Base-by-base conservation (phyloP, 2,329 filamentous ascomycete genomes). In the Neofusicoccum laricinum region DNA sequence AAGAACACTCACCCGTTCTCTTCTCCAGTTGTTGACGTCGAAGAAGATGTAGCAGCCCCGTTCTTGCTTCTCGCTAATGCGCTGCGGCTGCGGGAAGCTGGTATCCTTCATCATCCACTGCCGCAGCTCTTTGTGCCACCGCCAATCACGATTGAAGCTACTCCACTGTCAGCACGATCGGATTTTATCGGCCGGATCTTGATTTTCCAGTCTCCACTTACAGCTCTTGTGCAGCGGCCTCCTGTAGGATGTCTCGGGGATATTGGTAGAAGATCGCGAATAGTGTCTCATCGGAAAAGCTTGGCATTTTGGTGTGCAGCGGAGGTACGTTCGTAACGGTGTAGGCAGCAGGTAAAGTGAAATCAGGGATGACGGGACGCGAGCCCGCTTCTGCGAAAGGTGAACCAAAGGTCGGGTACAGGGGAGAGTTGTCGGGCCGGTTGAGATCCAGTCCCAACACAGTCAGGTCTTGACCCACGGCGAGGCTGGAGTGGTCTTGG, bases 211-310 rank as follows among this genome's bases (percentile, higher is more conserved):
- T 30, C 15, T n/a, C 30, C 17, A 66, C 74, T 68, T 70, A 82
- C 70, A 90, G 76, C 71, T 90, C 87, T 64, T 84, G 81, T 7
- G 87, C 87, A 5, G 87, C 87, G 50, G 88, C 78, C 71, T 90
- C 88, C 71, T 90, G 88, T 73, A 87, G 80, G 63, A 88, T 82
- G 70, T 89, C 87, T 65, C 85, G 80, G 14, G 87, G 86, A 78
- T 86, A 85, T 67, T 86, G 87, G 76, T 89, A 90, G 80, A 90
- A 90, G 66, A 90, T 88, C 71, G 86, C 87, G 72, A 90, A 88
- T 4, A 90, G 79, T 0, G 88, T 90, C 72, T 90, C 88, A 67
- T 86, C 82, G 46, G 81, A 84, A 73, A 88, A 88, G 63, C 83
- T 84, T 3, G 80, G 76, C 68, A 88, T 84, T 65, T 86, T 85